These are phyloP conservation scores for Marchantia paleacea DNA, from an alignment of 225 moss, liverwort and hornwort genomes.

Conservation along the genomic window DNA sequence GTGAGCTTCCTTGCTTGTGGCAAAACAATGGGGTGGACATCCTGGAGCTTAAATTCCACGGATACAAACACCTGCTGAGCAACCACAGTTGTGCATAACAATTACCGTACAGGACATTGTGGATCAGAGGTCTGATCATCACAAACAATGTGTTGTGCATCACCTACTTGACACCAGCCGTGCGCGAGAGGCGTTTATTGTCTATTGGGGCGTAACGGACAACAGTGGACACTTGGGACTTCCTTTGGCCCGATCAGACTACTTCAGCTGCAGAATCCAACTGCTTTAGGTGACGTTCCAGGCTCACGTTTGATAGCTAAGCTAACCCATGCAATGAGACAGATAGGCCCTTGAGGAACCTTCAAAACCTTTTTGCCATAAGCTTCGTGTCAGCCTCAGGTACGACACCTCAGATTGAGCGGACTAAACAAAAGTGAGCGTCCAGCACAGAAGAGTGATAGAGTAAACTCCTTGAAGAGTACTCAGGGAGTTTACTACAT, in stretches of 20 bases:
- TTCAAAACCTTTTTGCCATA: background rate
- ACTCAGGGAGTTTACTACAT: no score
- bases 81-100: background rate
- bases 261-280: background rate
- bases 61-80: background rate
- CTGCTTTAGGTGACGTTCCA: background rate
- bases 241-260: background rate
- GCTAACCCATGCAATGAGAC: background rate
- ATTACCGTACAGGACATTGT: background rate
- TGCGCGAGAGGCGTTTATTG: background rate
- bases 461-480: background rate
- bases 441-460: background rate
- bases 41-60: background rate
- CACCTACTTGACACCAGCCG: background rate
- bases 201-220: background rate
- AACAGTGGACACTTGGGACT: background rate
- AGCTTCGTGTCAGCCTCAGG: background rate
- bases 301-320: background rate
- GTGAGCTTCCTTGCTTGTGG: background rate
- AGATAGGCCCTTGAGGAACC: background rate
- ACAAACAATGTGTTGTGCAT: background rate
- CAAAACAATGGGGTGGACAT: background rate
- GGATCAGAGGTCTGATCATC: background rate
- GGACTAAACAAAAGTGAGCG: background rate
- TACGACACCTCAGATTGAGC: background rate